Evolutionary conservation across 2,329 filamentous ascomycete species (phyloP).

Genomic region (Ceratocystiopsis sp.): DNA sequence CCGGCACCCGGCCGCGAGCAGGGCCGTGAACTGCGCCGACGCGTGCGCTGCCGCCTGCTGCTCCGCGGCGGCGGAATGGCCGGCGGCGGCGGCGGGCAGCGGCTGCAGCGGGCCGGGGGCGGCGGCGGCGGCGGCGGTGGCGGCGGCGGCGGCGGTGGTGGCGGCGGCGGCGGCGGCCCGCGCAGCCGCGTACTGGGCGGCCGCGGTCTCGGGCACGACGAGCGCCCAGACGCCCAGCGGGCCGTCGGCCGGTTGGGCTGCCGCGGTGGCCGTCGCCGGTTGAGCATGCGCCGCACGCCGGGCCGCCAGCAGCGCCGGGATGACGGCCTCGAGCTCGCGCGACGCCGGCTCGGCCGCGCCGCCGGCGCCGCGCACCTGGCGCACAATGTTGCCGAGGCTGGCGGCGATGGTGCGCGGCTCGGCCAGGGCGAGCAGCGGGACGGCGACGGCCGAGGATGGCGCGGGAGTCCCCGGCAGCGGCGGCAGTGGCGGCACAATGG

Average conservation of each 20-base stretch:
- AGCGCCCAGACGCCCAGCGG: conserved; percentile 58
- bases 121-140: too few relatives aligned
- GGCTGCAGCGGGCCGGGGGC: too few relatives aligned
- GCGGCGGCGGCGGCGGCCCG: too few relatives aligned
- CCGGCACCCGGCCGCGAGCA: conserved; percentile 26
- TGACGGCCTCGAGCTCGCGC: conserved; percentile 49
- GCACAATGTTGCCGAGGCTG: conserved; percentile 65
- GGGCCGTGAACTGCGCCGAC: conserved; percentile 16
- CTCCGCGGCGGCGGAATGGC: conserved; percentile 12
- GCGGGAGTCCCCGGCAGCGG: not conserved
- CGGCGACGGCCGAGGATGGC: not conserved
- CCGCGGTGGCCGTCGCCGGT: too few relatives aligned
- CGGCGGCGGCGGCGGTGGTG: too few relatives aligned
- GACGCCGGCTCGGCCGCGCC: conserved; percentile 42
- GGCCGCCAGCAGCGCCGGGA: conserved; percentile 20
- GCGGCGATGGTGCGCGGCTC: conserved; percentile 41
- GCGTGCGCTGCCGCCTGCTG: conserved; percentile 10
- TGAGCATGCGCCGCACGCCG: conserved; percentile 1
- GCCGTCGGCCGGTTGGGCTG: conserved; percentile 14
- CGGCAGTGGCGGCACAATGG: conserved; percentile 5
- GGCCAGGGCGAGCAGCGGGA: conserved; percentile 46
- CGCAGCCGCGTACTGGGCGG: too few relatives aligned
- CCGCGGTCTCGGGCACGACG: conserved; percentile 33
- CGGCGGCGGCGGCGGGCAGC: not conserved
- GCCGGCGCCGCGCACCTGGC: conserved; percentile 31